Evolutionary conservation across 768 basidiomycete genomes (phyloP).

Genomic region (Amanita thiersii): DNA sequence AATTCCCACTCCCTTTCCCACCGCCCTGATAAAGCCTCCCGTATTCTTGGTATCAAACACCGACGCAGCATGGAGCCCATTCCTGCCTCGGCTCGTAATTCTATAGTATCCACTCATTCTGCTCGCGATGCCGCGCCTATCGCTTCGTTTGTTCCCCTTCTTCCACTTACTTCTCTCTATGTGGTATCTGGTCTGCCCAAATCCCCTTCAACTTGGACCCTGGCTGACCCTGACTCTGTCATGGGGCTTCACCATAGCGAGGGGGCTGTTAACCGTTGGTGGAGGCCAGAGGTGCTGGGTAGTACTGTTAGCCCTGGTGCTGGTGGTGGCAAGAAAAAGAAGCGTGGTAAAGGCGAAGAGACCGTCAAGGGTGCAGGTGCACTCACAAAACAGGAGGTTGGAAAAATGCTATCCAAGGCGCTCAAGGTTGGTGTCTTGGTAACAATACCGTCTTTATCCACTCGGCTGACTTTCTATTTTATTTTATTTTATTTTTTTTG

Average conservation of each 20-base stretch:
- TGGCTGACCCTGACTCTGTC: constrained; percentile 78
- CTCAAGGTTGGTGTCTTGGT: constrained; percentile 67
- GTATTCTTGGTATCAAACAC: constrained; percentile 70
- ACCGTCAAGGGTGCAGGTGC: constrained; percentile 70
- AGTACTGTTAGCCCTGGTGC: constrained; percentile 82
- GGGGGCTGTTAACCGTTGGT: constrained; percentile 83
- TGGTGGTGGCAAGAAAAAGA: constrained; percentile 72
- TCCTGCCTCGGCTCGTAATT: constrained; percentile 67
- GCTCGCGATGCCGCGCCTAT: constrained; percentile 47
- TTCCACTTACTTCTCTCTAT: constrained; percentile 77
- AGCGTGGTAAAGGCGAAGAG: constrained; percentile 55
- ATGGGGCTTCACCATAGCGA: constrained; percentile 76
- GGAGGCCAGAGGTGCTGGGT: constrained; percentile 87
- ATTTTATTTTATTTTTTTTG: constrained; percentile 5
- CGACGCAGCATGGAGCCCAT: constrained; percentile 80
- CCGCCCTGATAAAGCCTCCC: constrained; percentile 67
- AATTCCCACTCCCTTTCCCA: constrained; percentile 27
- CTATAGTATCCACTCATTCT: constrained; percentile 71
- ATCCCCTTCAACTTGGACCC: constrained; percentile 84
- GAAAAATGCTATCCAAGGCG: constrained; percentile 85
- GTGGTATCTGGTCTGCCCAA: constrained; percentile 87
- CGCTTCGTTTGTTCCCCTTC: constrained; percentile 57
- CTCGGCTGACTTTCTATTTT: neutral
- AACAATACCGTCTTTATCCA: neutral
- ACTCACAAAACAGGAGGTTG: constrained; percentile 78